Base-by-base conservation (phyloP, 768 basidiomycete genomes). In the Russula compacta region DNA sequence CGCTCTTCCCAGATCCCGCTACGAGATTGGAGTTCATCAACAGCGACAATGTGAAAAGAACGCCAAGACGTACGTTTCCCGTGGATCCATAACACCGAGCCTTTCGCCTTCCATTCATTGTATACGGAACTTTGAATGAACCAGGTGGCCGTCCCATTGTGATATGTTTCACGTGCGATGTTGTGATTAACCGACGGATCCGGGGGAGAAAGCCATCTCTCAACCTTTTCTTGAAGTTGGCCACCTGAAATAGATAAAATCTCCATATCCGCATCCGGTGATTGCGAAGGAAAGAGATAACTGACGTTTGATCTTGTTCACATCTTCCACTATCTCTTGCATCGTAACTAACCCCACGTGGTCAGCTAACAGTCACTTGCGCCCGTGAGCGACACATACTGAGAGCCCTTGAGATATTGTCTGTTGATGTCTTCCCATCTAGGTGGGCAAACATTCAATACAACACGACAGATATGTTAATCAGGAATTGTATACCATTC, bases 1-100 rank as follows among this genome's bases (percentile, higher is more conserved):
- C 19, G 15, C 58, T 59, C 21, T 59, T 59, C 9, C 57, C 57
- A 1, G 58, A 59, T 29, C 58, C 58, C 42, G 58, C 58, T 59
- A 36, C 15, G 3, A 43, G 24, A 17, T 17, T 29, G 4, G 38
- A 58, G n/a, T 19, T 32, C 39, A 52, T 36, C 35, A 52, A 35
- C 8, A 6, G 6, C 19, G 40, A 4, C 9, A 10, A 3, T 21
- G 19, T 1, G 29, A 8, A 8, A 24, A 35, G 2, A 0, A 21
- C 1, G 5, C 15, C 17, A 29, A 17, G 29, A 19, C 40, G 9
- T 46, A 59, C 58, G 58, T 29, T 59, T 59, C 15, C 58, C 58
- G 9, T 59, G 43, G 9, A 12, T 44, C 58, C 58, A 52, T 5
- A 58, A 42, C 4, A 58, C 10, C 1, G 32, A 51, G 11, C 57